A percentile compares a stretch with the other conserved stretches of the same genome.
Conservation (phyloP, 1,284 basidiomycete species). For the Agroathelia rolfsii region DNA sequence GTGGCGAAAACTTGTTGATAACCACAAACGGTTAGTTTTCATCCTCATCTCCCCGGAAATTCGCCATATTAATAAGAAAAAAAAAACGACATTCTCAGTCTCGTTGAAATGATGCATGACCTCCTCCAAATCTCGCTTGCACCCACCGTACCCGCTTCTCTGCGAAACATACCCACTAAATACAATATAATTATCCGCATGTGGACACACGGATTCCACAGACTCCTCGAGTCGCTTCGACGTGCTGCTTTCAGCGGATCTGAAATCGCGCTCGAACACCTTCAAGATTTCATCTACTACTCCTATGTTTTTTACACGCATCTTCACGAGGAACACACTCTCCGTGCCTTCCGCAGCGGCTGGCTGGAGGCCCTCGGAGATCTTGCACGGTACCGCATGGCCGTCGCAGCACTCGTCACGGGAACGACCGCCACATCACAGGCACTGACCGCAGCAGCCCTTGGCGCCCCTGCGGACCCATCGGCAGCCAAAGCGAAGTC, state of each 20-base stretch:
- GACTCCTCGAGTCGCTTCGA: constrained; percentile 82
- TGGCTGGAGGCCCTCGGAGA: constrained; percentile 98
- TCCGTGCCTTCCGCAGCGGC: constrained; percentile 63
- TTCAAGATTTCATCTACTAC: constrained; percentile 90
- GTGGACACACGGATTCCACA: constrained; percentile 89
- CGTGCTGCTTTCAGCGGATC: constrained; percentile 66
- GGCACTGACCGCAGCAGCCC: constrained; percentile 31
- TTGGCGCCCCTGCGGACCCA: constrained; percentile 26
- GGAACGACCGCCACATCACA: constrained; percentile 25
- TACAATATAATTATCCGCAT: constrained; percentile 93
- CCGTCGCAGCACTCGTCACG: constrained; percentile 69
- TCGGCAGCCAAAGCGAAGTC: constrained; percentile 19
- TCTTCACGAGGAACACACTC: constrained; percentile 74
- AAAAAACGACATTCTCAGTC: too few species aligned
- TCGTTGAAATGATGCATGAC: constrained; percentile 84
- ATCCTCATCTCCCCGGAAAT: constrained; percentile 8
- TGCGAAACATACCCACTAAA: constrained; percentile 83
- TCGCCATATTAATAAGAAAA: constrained; percentile 2
- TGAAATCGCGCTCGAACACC: constrained; percentile 57
- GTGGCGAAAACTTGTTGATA: constrained; percentile 53
- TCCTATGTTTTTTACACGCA: constrained; percentile 92
- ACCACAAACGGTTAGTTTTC: constrained; percentile 58
- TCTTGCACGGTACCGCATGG: constrained; percentile 90
- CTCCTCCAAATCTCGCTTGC: constrained; percentile 82
- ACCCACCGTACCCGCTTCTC: constrained; percentile 77